These are phyloP conservation scores for Boletus pseudopeckii DNA, from an alignment of 768 basidiomycete genomes.

Conservation along the genomic window DNA sequence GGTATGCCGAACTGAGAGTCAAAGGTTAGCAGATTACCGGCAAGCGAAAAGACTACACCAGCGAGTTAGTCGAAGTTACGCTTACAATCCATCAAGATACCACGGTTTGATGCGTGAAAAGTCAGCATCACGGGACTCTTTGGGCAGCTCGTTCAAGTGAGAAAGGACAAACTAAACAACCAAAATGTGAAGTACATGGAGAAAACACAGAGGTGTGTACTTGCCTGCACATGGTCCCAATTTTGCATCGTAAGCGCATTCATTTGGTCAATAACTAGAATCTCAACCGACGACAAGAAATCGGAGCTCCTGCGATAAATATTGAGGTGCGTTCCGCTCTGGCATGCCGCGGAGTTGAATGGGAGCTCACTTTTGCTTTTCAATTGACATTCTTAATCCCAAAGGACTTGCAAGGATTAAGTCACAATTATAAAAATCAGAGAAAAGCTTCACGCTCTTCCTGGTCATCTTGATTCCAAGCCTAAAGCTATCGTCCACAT, in stretches of 20 bases:
- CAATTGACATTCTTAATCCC: constrained; percentile 85
- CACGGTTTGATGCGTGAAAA: constrained; percentile 97
- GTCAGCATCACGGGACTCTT: constrained; percentile 90
- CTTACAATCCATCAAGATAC: constrained; percentile 94
- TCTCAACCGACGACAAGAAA: constrained; percentile 90
- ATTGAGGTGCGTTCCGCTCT: neutral
- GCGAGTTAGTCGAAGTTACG: constrained; percentile 33
- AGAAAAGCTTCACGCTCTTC: constrained; percentile 89
- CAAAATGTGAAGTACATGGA: neutral
- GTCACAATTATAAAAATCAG: constrained; percentile 88
- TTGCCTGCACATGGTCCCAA: constrained; percentile 95
- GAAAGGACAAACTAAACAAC: constrained; percentile 72
- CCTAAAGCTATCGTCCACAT: constrained; percentile 92
- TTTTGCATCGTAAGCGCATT: constrained; percentile 97
- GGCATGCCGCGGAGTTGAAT: neutral
- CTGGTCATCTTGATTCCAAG: constrained; percentile 89
- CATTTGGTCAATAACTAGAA: constrained; percentile 87
- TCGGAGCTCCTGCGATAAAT: constrained; percentile 65
- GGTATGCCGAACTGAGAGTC: constrained; percentile 62
- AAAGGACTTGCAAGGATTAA: constrained; percentile 91
- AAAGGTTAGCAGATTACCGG: neutral
- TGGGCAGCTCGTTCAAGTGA: constrained; percentile 84
- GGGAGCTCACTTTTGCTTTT: constrained; percentile 83
- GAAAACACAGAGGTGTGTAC: constrained; percentile 9
- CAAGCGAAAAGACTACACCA: constrained; percentile 65